Conservation (phyloP, 2,329 filamentous ascomycete species). For the Monilinia fructicola region DNA sequence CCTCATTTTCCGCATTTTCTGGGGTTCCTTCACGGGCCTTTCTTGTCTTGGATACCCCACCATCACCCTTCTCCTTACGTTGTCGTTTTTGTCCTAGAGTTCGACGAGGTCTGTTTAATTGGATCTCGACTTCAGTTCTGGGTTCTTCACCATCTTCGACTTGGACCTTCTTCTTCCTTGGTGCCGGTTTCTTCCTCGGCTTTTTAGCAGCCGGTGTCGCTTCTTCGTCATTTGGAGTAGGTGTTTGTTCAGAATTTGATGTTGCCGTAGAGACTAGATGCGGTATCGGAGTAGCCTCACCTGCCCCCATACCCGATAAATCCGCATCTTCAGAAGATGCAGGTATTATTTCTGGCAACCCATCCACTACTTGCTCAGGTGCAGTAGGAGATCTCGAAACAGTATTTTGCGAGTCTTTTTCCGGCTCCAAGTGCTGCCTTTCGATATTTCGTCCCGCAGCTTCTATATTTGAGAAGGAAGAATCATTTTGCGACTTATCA, state of each 20-base stretch:
- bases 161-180: constrained; percentile 33
- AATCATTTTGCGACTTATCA: not conserved
- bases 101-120: constrained; percentile 30
- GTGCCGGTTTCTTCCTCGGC: constrained; percentile 16
- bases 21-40: constrained; percentile 49
- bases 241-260: constrained; percentile 37
- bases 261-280: constrained; percentile 32
- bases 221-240: constrained; percentile 19
- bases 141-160: constrained; percentile 29
- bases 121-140: constrained; percentile 34
- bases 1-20: constrained; percentile 60
- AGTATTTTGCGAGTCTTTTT: not conserved
- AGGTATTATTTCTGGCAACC: not conserved
- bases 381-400: not conserved
- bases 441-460: not conserved
- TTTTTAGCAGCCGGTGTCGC: constrained; percentile 8
- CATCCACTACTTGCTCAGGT: not conserved
- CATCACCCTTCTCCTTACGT: constrained; percentile 40
- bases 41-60: constrained; percentile 37
- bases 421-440: not conserved
- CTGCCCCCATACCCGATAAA: constrained; percentile 13
- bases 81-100: constrained; percentile 26
- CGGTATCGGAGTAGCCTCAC: constrained; percentile 24
- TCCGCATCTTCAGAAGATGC: constrained; percentile 3
- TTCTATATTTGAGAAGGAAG: not conserved